A percentile compares a stretch with the other conserved stretches of the same genome.
Conservation (phyloP, 257 asterid genomes). For the Ehretia macrophylla region DNA sequence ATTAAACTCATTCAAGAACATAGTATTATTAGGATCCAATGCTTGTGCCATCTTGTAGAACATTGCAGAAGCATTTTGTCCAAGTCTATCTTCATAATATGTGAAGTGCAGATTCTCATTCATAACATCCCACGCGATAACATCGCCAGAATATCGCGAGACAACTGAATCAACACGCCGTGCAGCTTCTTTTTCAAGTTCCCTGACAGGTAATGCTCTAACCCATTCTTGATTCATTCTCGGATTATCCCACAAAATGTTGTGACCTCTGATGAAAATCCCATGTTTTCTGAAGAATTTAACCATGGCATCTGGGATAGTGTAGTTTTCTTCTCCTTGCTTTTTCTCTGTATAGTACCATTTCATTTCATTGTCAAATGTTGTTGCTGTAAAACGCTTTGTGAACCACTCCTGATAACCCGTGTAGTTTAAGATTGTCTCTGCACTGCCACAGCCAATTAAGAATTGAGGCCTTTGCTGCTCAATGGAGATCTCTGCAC, state of each 20-base stretch:
- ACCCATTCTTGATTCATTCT: constrained; percentile 32
- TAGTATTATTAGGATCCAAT: constrained; percentile 26
- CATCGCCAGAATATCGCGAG: constrained; percentile 37
- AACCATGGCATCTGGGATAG: constrained; percentile 49
- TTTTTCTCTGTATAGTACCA: constrained; percentile 43
- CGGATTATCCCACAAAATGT: constrained; percentile 36
- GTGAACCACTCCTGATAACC: constrained; percentile 47
- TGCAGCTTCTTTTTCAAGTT: constrained; percentile 24
- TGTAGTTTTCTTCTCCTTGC: constrained; percentile 38
- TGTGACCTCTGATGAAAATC: constrained; percentile 47
- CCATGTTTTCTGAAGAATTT: constrained; percentile 24
- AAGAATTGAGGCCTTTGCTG: constrained; percentile 34
- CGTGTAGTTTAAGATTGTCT: constrained; percentile 22
- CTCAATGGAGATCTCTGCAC: constrained; percentile 29
- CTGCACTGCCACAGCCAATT: constrained; percentile 39
- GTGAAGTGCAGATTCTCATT: constrained; percentile 56
- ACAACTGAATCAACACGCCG: constrained; percentile 35
- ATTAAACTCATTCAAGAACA: constrained; percentile 50
- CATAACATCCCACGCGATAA: constrained; percentile 54
- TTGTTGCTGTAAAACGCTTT: constrained; percentile 37
- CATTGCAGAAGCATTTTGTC: constrained; percentile 49
- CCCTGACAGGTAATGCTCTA: constrained; percentile 11
- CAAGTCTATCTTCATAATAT: constrained; percentile 39
- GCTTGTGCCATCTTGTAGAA: constrained; percentile 41
- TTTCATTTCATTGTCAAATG: constrained; percentile 54